These are phyloP conservation scores for Penicillium oxalicum DNA, from an alignment of 2,329 filamentous ascomycete genomes.

Conservation along the genomic window DNA sequence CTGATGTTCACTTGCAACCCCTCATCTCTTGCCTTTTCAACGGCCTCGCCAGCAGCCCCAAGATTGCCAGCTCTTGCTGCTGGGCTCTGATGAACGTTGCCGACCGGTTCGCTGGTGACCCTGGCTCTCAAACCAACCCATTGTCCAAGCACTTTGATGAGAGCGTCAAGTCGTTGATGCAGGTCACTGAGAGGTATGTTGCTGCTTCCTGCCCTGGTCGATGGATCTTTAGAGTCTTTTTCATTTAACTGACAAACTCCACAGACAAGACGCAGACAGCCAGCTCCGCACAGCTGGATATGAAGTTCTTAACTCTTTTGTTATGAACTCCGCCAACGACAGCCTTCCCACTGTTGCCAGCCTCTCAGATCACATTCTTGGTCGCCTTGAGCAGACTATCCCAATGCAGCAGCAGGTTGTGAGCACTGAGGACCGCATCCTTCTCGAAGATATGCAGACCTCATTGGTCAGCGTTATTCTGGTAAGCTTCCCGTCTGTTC, in stretches of 20 bases:
- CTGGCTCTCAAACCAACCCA: conserved; percentile 70
- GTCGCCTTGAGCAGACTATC: conserved; percentile 84
- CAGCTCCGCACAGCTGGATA: conserved; percentile 91
- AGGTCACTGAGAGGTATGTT: conserved; percentile 67
- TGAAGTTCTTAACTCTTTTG: conserved; percentile 92
- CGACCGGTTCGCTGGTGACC: conserved; percentile 86
- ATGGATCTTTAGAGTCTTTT: neutral
- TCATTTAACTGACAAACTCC: neutral
- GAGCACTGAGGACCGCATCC: conserved; percentile 93
- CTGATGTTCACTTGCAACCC: conserved; percentile 70
- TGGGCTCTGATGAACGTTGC: conserved; percentile 99
- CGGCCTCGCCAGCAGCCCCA: conserved; percentile 81
- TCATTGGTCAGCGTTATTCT: conserved; percentile 87
- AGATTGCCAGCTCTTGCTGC: conserved; percentile 97
- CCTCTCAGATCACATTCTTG: conserved; percentile 80
- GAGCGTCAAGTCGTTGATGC: conserved; percentile 77
- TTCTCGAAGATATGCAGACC: conserved; percentile 95
- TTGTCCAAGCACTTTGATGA: conserved; percentile 89
- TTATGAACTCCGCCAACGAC: conserved; percentile 82
- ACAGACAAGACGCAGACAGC: conserved; percentile 67
- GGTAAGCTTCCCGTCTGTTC: conserved; percentile 10
- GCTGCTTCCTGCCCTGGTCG: neutral
- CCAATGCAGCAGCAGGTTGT: conserved; percentile 88
- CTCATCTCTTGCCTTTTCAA: conserved; percentile 85
- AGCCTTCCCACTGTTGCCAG: conserved; percentile 73